Percentiles rank a stretch among this genome's conserved stretches.
phyloP scores from a whole-genome alignment of 805 yeast genomes.

The Pichia manshurica region DNA sequence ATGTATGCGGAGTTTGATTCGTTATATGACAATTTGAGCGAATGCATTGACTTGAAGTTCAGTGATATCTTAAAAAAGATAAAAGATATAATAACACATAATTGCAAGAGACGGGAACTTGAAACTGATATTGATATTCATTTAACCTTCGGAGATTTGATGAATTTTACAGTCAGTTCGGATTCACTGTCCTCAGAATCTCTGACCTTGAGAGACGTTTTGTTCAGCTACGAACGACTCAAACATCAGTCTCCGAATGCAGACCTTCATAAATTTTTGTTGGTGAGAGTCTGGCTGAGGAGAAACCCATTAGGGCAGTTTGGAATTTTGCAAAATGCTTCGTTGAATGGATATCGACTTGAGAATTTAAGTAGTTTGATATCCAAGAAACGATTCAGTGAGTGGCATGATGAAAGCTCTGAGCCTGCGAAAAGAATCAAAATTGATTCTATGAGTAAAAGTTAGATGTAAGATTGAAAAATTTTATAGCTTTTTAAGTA shows the following conservation, averaged over 20 bases:
- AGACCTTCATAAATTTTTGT: conserved; percentile 8
- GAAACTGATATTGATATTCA: conserved; percentile 2
- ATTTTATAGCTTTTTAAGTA: no score
- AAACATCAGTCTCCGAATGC: conserved; percentile 15
- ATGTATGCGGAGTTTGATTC: conserved; percentile 21
- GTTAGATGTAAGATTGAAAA: no score
- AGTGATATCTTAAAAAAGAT: conserved; percentile 13
- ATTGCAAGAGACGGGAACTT: neutral
- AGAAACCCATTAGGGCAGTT: neutral
- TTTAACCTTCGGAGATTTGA: conserved; percentile 19
- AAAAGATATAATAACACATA: neutral
- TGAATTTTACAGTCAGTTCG: conserved; percentile 22
- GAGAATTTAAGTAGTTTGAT: conserved; percentile 3
- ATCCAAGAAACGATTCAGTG: neutral
- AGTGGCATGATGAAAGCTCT: neutral
- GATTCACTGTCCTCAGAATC: conserved; percentile 18
- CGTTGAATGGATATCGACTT: neutral
- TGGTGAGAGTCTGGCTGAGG: conserved; percentile 5
- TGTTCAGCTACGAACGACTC: conserved; percentile 18
- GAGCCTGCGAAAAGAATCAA: neutral
- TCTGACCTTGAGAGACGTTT: conserved; percentile 19
- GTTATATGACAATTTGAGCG: conserved; percentile 16
- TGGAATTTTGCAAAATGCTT: neutral
- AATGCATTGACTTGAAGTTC: conserved; percentile 12
- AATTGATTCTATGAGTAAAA: no score